Base-by-base conservation (phyloP, 2,329 filamentous ascomycete species). In the Arthrobotrys megalospora region DNA sequence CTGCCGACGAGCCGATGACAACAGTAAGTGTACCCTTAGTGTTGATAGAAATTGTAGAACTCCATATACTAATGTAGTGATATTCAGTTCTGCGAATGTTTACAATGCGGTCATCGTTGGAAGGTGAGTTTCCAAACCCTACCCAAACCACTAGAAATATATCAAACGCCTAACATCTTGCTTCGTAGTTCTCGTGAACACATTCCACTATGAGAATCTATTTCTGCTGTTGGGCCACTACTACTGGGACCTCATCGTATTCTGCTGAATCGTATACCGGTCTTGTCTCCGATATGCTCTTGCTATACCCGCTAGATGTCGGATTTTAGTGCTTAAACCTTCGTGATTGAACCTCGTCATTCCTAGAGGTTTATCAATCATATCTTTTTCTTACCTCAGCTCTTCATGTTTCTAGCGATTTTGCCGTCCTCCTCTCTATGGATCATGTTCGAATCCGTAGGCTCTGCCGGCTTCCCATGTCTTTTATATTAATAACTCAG, bases 1-100 rank as follows among this genome's bases (percentile, higher is more conserved):
- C 90, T 86, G 96, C 96, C 81, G 96, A 99, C 89, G 96, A 98
- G 86, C 95, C 95, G 81, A 92, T 92, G 90, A 92, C 90, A 79
- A 92, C 90, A 21, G 81, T 82, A 70, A 76, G 81, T n/a, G 73
- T 38, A 12, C 41, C 16, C 41, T 11, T n/a, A 3, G 16, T 16
- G 2, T 11, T 32, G 21, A 32, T 16, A 6, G 10, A 36, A 48
- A 43, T 11, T 24, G 21, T 36, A 16, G 10, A 41, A n/a, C 5
- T 4, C 3, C 6, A 12, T 16, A 50, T 48, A 24, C 34, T 72
- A 52, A 78, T n/a, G 12, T 11, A 21, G 6, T 68, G 0, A 21
- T 47, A 1, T 19, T n/a, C 14, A 79, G 41, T 92, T 92, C 84
- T 92, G 90, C 85, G 90, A 91, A 83, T 92, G 90, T 83, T 90